Conservation (phyloP, 306 rosid genomes). For the Begonia fuchsioides region DNA sequence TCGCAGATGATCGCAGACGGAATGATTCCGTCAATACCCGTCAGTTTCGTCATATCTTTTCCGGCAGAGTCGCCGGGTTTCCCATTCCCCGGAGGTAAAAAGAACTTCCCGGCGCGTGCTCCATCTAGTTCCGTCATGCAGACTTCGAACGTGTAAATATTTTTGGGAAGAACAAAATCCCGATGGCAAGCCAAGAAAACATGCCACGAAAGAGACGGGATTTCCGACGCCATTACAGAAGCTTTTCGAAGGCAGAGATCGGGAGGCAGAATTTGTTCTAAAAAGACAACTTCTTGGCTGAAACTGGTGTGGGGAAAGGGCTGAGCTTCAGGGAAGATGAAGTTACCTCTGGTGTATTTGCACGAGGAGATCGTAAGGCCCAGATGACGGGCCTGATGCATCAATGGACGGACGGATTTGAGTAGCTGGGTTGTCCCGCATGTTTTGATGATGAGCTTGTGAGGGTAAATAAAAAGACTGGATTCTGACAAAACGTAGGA, state of each 20-base stretch:
- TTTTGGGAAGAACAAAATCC: conserved; percentile 3
- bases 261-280: conserved; percentile 43
- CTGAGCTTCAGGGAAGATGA: conserved; percentile 69
- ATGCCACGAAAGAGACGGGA: conserved; percentile 68
- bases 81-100: conserved; percentile 32
- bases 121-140: conserved; percentile 95
- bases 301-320: conserved; percentile 79
- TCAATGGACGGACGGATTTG: conserved; percentile 63
- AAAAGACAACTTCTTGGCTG: conserved; percentile 48
- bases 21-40: conserved; percentile 58
- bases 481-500: conserved; percentile 91
- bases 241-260: conserved; percentile 50
- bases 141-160: conserved; percentile 57
- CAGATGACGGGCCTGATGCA: conserved; percentile 33
- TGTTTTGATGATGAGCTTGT: conserved; percentile 84
- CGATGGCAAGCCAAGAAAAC: conserved; percentile 50
- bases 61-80: conserved; percentile 63
- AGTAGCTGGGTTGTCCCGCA: conserved; percentile 97
- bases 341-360: conserved; percentile 77
- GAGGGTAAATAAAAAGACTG: conserved; percentile 89
- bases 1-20: conserved; percentile 70
- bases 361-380: conserved; percentile 38
- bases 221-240: conserved; percentile 66
- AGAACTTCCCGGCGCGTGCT: conserved; percentile 44
- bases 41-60: conserved; percentile 65